Evolutionary conservation across 2,329 filamentous ascomycete genomes (phyloP), one percentile per base, ranked within the genome.

Genomic region (Colletotrichum brevisporum): DNA sequence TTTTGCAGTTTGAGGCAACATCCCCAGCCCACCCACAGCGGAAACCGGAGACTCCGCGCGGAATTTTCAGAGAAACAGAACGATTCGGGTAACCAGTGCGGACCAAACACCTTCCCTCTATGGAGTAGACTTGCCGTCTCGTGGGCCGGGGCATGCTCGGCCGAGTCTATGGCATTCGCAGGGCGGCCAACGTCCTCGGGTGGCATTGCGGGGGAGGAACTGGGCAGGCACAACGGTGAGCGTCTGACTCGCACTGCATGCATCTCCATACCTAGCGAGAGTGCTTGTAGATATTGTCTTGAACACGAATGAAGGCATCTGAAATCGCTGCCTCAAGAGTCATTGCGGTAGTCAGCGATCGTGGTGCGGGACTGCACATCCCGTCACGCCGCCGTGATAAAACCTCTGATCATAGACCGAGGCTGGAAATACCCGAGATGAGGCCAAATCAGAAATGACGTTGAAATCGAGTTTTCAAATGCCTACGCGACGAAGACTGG

Each of bases 41-140:
- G 67, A 69, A 63, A 43, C 26, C 36, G 18, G 52, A 55, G 63
- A n/a, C 18, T 55, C 52, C 36, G 41, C 41, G 55, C 66, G 62
- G 62, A 67, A 66, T 31, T 12, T 9, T 18, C 12, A 36, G 13
- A 59, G 50, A 21, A 27, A 52, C 21, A n/a, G n/a, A 36, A 53
- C 43, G 21, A 18, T 51, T 57, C 36, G 31, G 55, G 45, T 55
- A 66, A 60, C 43, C 55, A 45, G 3, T 56, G 61, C 55, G 62
- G 55, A 36, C 47, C 60, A 65, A 63, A 26, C 50, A 43, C 21
- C 18, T 54, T 10, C 39, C 15, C 15, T 36, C 6, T 9, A 27
- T 10, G 10, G 8, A 12, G 31, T 36, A 36, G 31, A 36, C 8
- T 36, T 13, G 43, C 41, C 24, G 55, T 65, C 48, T 31, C 41